Evolutionary conservation across 306 rosid species (phyloP).

Genomic region (Rosa chinensis): DNA sequence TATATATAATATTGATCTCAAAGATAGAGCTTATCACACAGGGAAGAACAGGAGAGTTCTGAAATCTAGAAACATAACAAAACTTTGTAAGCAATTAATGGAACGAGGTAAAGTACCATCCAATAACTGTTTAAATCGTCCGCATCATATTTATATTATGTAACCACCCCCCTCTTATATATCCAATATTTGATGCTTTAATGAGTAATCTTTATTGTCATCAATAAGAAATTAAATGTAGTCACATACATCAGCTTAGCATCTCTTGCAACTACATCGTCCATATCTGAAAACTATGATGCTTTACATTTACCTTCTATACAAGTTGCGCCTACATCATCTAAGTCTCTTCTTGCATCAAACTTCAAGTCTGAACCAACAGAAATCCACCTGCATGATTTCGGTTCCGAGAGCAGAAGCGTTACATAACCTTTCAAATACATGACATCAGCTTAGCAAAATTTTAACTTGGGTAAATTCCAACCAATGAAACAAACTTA

Average conservation of each 20-base stretch:
- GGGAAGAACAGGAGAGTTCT: not conserved
- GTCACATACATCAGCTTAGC: not conserved
- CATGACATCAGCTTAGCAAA: not conserved
- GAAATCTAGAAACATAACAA: not conserved
- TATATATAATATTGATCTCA: not conserved
- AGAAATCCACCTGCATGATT: slow-evolving; percentile 94
- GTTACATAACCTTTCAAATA: slow-evolving; percentile 32
- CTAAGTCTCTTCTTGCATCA: slow-evolving; percentile 98
- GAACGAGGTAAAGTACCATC: not conserved
- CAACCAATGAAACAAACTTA: slow-evolving; percentile 41
- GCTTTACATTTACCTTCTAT: slow-evolving; percentile 52
- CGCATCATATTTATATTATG: not conserved
- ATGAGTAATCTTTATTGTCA: not conserved
- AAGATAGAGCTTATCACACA: not conserved
- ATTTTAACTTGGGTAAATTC: not conserved
- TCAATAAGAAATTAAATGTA: not conserved
- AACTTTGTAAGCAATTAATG: not conserved
- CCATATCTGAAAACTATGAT: not conserved
- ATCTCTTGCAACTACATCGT: not conserved
- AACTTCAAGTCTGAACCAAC: slow-evolving; percentile 99
- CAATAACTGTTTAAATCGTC: not conserved
- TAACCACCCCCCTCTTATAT: not conserved
- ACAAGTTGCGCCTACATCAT: slow-evolving; percentile 79
- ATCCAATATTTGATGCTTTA: not conserved
- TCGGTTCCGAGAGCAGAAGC: slow-evolving; percentile 32